These are phyloP conservation scores for Phytomonas serpens DNA, from an alignment of 208 protist species.

Conservation along the genomic window DNA sequence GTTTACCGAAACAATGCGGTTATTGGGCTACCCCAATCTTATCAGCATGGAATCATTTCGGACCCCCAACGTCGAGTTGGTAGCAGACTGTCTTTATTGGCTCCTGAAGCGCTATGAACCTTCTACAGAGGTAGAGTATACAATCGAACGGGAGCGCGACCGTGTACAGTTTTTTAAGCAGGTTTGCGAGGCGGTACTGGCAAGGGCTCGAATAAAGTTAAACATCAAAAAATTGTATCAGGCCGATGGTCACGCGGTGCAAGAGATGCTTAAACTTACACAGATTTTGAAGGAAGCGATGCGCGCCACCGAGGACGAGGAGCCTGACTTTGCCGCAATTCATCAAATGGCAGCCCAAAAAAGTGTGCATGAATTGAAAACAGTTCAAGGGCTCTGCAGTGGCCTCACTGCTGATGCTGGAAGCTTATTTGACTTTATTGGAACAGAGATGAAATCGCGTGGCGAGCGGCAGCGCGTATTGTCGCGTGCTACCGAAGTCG, in stretches of 20 bases:
- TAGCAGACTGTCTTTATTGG: slow-evolving; percentile 91
- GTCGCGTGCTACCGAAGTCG: slow-evolving; percentile 79
- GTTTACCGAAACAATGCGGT: slow-evolving; percentile 94
- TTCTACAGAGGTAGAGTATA: slow-evolving; percentile 82
- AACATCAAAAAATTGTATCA: slow-evolving; percentile 94
- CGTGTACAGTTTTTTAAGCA: slow-evolving; percentile 93
- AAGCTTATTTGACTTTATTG: slow-evolving; percentile 84
- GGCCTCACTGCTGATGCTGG: slow-evolving; percentile 86
- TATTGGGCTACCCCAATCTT: slow-evolving; percentile 91
- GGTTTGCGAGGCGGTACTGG: slow-evolving; percentile 69
- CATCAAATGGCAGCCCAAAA: slow-evolving; percentile 84
- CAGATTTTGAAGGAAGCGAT: slow-evolving; percentile 86
- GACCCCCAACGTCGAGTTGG: slow-evolving; percentile 93
- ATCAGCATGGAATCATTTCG: slow-evolving; percentile 96
- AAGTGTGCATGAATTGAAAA: slow-evolving; percentile 76
- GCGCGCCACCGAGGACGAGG: slow-evolving; percentile 61
- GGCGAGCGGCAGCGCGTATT: slow-evolving; percentile 73
- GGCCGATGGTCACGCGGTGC: slow-evolving; percentile 92
- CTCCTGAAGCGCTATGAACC: slow-evolving; percentile 91
- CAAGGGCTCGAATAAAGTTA: slow-evolving; percentile 88
- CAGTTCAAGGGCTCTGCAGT: slow-evolving; percentile 82
- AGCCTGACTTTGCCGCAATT: slow-evolving; percentile 61
- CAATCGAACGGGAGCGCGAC: slow-evolving; percentile 86
- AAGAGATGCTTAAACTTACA: slow-evolving; percentile 94
- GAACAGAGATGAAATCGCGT: slow-evolving; percentile 62